These are phyloP conservation scores for Acer yangbiense DNA, from an alignment of 345 rosid species.

Conservation along the genomic window DNA sequence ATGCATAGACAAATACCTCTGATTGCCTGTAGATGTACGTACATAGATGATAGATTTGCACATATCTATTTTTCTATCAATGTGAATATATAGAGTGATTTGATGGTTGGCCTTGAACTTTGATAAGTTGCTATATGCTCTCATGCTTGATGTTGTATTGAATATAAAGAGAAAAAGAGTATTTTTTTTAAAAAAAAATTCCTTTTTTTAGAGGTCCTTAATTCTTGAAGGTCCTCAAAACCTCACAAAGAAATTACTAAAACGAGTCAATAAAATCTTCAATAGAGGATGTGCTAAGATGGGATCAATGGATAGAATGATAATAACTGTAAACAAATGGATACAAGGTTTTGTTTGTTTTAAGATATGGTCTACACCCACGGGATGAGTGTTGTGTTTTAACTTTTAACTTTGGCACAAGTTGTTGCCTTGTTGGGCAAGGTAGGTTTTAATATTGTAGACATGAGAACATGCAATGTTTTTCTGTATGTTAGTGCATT, in stretches of 20 bases:
- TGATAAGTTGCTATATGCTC: too few relatives aligned
- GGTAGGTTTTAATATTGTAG: not conserved
- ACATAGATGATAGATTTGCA: not conserved
- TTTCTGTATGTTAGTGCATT: not conserved
- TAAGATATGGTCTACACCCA: not conserved
- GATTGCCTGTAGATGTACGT: not conserved
- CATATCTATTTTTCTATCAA: not conserved
- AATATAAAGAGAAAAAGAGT: not conserved
- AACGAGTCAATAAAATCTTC: too few relatives aligned
- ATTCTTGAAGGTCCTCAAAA: too few relatives aligned
- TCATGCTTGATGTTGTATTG: constrained; percentile 3
- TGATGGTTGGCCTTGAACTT: too few relatives aligned
- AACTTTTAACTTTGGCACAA: not conserved
- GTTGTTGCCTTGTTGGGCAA: not conserved
- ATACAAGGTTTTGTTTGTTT: not conserved
- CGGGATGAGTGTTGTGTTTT: not conserved
- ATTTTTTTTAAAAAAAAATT: too few relatives aligned
- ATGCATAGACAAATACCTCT: not conserved
- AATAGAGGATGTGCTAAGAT: not conserved
- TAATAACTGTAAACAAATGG: too few relatives aligned
- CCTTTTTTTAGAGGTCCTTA: too few relatives aligned
- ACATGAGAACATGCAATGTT: not conserved
- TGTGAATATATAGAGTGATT: not conserved
- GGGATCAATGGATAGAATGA: not conserved
- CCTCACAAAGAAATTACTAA: too few relatives aligned